These are phyloP conservation scores for Leucosporidium scottii DNA, from an alignment of 768 basidiomycete species.

Conservation along the genomic window DNA sequence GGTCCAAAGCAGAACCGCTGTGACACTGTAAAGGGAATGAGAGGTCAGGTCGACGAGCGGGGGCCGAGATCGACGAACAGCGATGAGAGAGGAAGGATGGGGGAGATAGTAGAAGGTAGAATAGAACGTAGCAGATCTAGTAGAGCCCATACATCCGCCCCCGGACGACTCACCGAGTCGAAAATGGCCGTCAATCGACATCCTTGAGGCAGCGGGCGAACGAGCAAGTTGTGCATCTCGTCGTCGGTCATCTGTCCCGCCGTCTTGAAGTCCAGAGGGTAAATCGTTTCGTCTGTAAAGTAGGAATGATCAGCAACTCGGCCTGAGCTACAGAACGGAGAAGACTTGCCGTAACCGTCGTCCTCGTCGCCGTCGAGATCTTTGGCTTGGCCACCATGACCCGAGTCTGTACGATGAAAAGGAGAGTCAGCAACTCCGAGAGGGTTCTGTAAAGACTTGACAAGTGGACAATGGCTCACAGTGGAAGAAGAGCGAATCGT, in stretches of 20 bases:
- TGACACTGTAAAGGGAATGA: conserved; percentile 53
- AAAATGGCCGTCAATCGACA: conserved; percentile 67
- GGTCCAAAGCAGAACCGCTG: conserved; percentile 73
- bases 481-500: conserved; percentile 86
- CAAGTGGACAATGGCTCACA: no score
- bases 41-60: background rate
- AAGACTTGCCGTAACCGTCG: conserved; percentile 68
- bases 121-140: no score
- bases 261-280: conserved; percentile 67
- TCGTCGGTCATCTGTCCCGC: conserved; percentile 82
- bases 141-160: no score
- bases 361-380: conserved; percentile 76
- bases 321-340: conserved; percentile 42
- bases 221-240: conserved; percentile 76
- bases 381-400: conserved; percentile 85
- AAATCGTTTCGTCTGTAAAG: conserved; percentile 51
- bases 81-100: background rate
- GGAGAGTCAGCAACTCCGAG: background rate
- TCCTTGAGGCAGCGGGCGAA: conserved; percentile 65
- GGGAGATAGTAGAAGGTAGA: no score
- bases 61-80: background rate
- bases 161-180: conserved; percentile 23
- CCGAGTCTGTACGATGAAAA: conserved; percentile 39
- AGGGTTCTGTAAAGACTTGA: no score
- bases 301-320: background rate